Evolutionary conservation across 106 monocot genomes (phyloP).

Genomic region (Dioscorea zingiberensis): DNA sequence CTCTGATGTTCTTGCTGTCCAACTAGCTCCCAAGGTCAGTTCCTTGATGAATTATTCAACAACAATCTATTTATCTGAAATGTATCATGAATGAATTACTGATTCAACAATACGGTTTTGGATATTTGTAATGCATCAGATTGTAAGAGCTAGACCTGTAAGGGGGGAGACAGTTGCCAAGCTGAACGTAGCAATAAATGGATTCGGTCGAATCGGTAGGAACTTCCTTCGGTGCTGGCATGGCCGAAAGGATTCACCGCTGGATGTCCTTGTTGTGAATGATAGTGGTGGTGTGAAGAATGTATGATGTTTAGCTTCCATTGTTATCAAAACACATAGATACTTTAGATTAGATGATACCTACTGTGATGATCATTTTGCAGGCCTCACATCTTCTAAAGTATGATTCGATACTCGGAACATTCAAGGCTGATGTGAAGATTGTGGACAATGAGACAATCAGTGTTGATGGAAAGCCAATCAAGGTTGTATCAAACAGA

Average conservation of each 20-base stretch:
- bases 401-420: slow-evolving; percentile 94
- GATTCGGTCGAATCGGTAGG: slow-evolving; percentile 87
- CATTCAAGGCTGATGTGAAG: slow-evolving; percentile 95
- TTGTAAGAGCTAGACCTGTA: slow-evolving; percentile 24
- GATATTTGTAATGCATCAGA: slow-evolving; percentile 18
- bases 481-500: slow-evolving; percentile 77
- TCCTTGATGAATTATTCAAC: no score
- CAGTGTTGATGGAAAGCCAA: slow-evolving; percentile 81
- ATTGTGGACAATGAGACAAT: slow-evolving; percentile 75
- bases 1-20: slow-evolving; percentile 47
- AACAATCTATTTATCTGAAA: no score
- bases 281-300: slow-evolving; percentile 97
- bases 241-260: slow-evolving; percentile 81
- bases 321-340: no score
- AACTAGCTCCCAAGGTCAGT: slow-evolving; percentile 46
- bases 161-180: slow-evolving; percentile 79
- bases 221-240: slow-evolving; percentile 99
- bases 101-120: background rate
- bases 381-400: slow-evolving; percentile 99
- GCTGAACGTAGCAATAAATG: slow-evolving; percentile 96
- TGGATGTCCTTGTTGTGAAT: slow-evolving; percentile 85
- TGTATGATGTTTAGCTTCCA: slow-evolving; percentile 23
- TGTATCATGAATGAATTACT: no score
- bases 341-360: no score
- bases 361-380: background rate